These are phyloP conservation scores for Pittosporum tobira DNA, from an alignment of 129 eudicot species.

Conservation along the genomic window DNA sequence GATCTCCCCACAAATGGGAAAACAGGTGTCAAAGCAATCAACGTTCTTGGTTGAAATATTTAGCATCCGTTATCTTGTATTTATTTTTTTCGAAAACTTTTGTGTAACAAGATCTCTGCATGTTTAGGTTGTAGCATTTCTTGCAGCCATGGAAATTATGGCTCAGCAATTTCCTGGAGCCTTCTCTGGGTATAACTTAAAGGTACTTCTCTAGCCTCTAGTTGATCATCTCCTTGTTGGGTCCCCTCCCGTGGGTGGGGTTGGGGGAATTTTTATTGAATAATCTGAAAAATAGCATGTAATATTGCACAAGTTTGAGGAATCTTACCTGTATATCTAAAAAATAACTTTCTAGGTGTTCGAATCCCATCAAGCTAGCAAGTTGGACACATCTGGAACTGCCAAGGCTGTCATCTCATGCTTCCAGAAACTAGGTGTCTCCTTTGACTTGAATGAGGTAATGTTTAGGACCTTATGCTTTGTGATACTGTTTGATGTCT, in stretches of 20 bases:
- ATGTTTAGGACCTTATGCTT: conserved; percentile 5
- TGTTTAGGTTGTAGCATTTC: conserved; percentile 82
- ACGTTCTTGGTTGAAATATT: background rate
- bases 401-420: conserved; percentile 92
- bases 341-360: conserved; percentile 48
- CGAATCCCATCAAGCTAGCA: conserved; percentile 87
- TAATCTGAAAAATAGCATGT: no score
- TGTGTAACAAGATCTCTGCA: no score
- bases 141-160: conserved; percentile 94
- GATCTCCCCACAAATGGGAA: conserved; percentile 96
- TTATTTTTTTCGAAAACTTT: no score
- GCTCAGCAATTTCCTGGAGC: conserved; percentile 94
- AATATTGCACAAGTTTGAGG: no score
- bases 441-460: conserved; percentile 63
- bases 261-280: no score
- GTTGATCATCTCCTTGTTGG: background rate
- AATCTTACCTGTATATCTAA: no score
- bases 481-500: background rate
- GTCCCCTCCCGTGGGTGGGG: no score
- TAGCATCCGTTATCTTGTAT: background rate
- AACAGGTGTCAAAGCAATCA: conserved; percentile 45
- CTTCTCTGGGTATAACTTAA: conserved; percentile 61
- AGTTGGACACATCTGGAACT: conserved; percentile 84
- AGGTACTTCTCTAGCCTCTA: conserved; percentile 31
- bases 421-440: conserved; percentile 80